These are phyloP conservation scores for Haberlea rhodopensis DNA, from an alignment of 257 asterid genomes.

Conservation along the genomic window DNA sequence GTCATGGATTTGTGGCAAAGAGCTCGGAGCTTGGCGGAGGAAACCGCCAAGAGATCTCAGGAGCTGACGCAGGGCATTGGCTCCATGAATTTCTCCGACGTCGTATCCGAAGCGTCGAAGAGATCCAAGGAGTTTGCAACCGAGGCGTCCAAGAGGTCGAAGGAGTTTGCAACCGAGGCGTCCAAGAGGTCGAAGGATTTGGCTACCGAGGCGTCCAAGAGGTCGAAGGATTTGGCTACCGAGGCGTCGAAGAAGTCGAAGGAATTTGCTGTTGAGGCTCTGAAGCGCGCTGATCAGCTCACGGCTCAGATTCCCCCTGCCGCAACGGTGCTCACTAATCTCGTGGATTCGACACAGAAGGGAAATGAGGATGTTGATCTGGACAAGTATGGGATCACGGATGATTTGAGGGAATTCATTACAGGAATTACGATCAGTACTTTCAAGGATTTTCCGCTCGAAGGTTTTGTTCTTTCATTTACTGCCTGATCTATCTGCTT, in stretches of 20 bases:
- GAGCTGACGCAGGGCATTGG: slow-evolving; percentile 60
- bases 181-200: slow-evolving; percentile 66
- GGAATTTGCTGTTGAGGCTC: slow-evolving; percentile 56
- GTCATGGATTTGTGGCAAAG: slow-evolving; percentile 82
- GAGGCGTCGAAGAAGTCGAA: slow-evolving; percentile 48
- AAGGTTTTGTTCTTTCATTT: slow-evolving; percentile 41
- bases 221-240: slow-evolving; percentile 45
- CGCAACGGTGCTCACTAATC: slow-evolving; percentile 40
- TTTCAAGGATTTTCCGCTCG: slow-evolving; percentile 75
- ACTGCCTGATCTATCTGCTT: slow-evolving; percentile 20
- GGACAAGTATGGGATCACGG: slow-evolving; percentile 71
- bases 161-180: slow-evolving; percentile 57
- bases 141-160: slow-evolving; percentile 47
- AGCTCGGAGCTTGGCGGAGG: slow-evolving; percentile 84
- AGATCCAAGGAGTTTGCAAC: slow-evolving; percentile 49
- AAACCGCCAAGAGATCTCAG: slow-evolving; percentile 79
- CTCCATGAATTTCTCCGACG: slow-evolving; percentile 64
- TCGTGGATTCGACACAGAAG: slow-evolving; percentile 48
- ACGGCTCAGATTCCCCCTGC: slow-evolving; percentile 76
- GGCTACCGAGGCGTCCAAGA: slow-evolving; percentile 77
- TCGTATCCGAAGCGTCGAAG: slow-evolving; percentile 82
- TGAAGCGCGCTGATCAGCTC: slow-evolving; percentile 89
- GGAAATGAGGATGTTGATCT: slow-evolving; percentile 48
- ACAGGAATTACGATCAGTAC: slow-evolving; percentile 61
- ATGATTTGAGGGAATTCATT: slow-evolving; percentile 76